Evolutionary conservation across 805 yeast species (phyloP), one percentile per base, ranked within the genome.

Genomic region (Ogataea thermomethanolica): DNA sequence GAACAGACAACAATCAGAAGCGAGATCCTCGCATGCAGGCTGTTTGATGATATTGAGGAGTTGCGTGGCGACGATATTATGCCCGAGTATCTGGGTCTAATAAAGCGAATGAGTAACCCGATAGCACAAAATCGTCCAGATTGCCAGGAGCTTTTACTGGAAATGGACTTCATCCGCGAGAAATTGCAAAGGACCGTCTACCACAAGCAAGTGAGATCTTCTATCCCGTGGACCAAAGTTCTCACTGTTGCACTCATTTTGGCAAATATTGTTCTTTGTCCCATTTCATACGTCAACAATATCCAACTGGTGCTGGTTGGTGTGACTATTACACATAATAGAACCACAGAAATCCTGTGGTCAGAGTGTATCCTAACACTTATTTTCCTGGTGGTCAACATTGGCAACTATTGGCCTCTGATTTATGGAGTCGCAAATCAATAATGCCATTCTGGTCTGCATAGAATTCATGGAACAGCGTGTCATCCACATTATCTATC

Each of bases 101-200:
- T 56, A 10, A 33, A 30, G 20, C 12, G 14, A 22, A 49, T 56
- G 60, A 51, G 46, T 13, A 37, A 46, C 54, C 62, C 15, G 42
- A 51, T 66, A 12, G 71, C 75, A 0, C 45, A 37, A 0, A 42
- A 49, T 7, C 67, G 86, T 39, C 74, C 78, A 8, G 51, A 62
- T 1, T 72, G 81, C 4, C 61, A 55, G 0, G 67, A 68, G 11
- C 58, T 76, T 1, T 49, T 70, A 14, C 35, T 46, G 4, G 44
- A 52, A n/a, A 39, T 73, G 39, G 43, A 35, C 10, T 8, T 11
- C 9, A 44, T 50, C 2, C 33, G 15, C 8, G 20, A 27, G 9
- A 46, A 39, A 15, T 33, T 50, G 24, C 17, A 13, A 9, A 17
- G 22, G 8, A n/a, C 8, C 10, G 28, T 15, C n/a, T 8, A 14